Evolutionary conservation across 1,284 basidiomycete species (phyloP), one percentile per base, ranked within the genome.

Genomic region (Heterobasidion irregulare): DNA sequence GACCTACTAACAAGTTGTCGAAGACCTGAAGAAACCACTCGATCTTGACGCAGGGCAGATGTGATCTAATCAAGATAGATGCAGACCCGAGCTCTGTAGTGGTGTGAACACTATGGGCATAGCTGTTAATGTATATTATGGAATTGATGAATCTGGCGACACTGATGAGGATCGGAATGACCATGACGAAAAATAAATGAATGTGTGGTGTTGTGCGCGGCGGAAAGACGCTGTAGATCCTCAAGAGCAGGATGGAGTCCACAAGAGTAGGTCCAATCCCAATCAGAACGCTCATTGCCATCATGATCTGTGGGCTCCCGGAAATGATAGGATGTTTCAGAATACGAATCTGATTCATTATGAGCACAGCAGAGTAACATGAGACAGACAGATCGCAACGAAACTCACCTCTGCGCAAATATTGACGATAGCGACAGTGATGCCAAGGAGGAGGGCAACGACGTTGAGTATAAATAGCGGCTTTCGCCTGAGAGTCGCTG

Each of bases 1-100:
- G 7, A 33, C 13, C 2, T 15, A 58, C 62, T 18, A 54, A 67
- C 65, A 56, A 53, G 50, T 66, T 62, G 45, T 68, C 67, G 18
- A 66, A 59, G 8, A 68, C 55, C 57, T 67, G 66, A 10, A 66
- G 36, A 16, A 65, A 61, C 65, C 65, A 68, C 45, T 68, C 68
- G 16, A 66, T 53, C 55, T 64, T 66, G 38, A 41, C n/a, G 38
- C 53, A 56, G 10, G 57, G 57, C 15, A 53, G 47, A 8, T 50
- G 43, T 6, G 53, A 52, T 12, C 55, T 54, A 38, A 57, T 33
- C 38, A 61, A 10, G 50, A 62, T 50, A 32, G 55, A 52, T 33
- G 48, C 54, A 15, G 15, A 43, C 52, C 36, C 12, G 38, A 18
- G 34, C 47, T 47, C 10, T 12, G 44, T 43, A 32, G 35, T 44